Percentiles rank a stretch among this genome's conserved stretches.
Evolutionary conservation across 306 rosid genomes (phyloP).

Genomic region (Astragalus glycyphyllos): DNA sequence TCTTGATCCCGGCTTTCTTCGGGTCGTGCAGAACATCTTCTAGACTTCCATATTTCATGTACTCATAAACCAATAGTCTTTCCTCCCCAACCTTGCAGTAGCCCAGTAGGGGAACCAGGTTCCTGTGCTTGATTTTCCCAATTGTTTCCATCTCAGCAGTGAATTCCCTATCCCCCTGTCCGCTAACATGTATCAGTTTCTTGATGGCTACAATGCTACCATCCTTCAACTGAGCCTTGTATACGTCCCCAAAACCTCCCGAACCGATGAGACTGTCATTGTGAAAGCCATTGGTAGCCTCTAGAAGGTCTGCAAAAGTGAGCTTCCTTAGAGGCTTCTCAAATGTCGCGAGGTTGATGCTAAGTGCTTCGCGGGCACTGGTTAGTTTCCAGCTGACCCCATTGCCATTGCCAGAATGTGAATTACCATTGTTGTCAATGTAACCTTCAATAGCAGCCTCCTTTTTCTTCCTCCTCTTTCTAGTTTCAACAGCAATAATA

Average conservation of each 20-base stretch:
- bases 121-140: slow-evolving; percentile 94
- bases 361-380: slow-evolving; percentile 78
- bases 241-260: slow-evolving; percentile 93
- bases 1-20: slow-evolving; percentile 73
- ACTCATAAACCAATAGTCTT: slow-evolving; percentile 89
- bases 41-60: slow-evolving; percentile 90
- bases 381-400: slow-evolving; percentile 73
- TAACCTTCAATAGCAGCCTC: slow-evolving; percentile 68
- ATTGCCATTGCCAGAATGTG: slow-evolving; percentile 64
- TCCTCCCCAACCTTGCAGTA: slow-evolving; percentile 96
- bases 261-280: slow-evolving; percentile 80
- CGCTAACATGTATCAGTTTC: slow-evolving; percentile 87
- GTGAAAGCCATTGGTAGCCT: slow-evolving; percentile 92
- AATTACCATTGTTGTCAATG: slow-evolving; percentile 58
- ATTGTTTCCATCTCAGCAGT: slow-evolving; percentile 99
- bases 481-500: slow-evolving; percentile 71
- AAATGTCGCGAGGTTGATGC: slow-evolving; percentile 89
- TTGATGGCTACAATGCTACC: slow-evolving; percentile 91
- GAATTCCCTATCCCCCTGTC: slow-evolving; percentile 98
- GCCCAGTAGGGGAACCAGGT: slow-evolving; percentile 91
- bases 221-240: slow-evolving; percentile 90
- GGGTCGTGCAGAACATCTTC: slow-evolving; percentile 89
- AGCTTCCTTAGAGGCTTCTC: slow-evolving; percentile 89
- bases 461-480: slow-evolving; percentile 81
- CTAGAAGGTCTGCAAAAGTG: slow-evolving; percentile 89